phyloP scores from a whole-genome alignment of 768 basidiomycete genomes.

The Leccinum ochraceum region DNA sequence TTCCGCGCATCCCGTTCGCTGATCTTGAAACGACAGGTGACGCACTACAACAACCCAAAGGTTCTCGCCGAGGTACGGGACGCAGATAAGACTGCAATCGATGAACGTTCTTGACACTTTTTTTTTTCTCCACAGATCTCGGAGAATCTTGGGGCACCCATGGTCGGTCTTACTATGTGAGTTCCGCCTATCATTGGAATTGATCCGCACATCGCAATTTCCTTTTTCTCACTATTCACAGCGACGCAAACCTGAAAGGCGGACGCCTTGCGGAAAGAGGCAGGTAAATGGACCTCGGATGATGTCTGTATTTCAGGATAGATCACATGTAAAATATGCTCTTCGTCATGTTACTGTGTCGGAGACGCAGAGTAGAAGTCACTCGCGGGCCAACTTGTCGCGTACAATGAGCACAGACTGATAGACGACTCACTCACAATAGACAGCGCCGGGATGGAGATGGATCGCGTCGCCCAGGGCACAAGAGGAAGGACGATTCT shows the following conservation, averaged over 20 bases:
- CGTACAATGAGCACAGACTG: no score
- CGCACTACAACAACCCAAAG: conserved; percentile 94
- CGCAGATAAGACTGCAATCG: neutral
- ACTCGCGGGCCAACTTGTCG: no score
- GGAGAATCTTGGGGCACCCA: conserved; percentile 83
- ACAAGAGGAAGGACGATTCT: conserved; percentile 53
- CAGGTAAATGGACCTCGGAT: conserved; percentile 41
- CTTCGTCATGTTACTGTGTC: conserved; percentile 26
- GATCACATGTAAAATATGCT: conserved; percentile 38
- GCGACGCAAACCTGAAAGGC: conserved; percentile 67
- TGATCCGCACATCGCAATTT: neutral
- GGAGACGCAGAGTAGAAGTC: conserved; percentile 13
- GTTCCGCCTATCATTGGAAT: conserved; percentile 28
- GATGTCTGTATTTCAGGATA: conserved; percentile 4
- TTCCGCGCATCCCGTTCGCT: conserved; percentile 1
- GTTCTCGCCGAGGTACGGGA: conserved; percentile 77
- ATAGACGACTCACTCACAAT: conserved; percentile 42
- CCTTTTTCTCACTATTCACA: conserved; percentile 28
- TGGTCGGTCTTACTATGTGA: conserved; percentile 91
- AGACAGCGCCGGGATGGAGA: conserved; percentile 64
- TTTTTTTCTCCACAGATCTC: conserved; percentile 52
- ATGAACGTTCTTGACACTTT: neutral
- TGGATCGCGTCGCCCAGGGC: conserved; percentile 49
- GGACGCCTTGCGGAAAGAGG: conserved; percentile 71
- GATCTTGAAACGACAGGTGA: conserved; percentile 51